Conservation (phyloP, 2,329 filamentous ascomycete species). For the Ceratocystis ficicola region DNA sequence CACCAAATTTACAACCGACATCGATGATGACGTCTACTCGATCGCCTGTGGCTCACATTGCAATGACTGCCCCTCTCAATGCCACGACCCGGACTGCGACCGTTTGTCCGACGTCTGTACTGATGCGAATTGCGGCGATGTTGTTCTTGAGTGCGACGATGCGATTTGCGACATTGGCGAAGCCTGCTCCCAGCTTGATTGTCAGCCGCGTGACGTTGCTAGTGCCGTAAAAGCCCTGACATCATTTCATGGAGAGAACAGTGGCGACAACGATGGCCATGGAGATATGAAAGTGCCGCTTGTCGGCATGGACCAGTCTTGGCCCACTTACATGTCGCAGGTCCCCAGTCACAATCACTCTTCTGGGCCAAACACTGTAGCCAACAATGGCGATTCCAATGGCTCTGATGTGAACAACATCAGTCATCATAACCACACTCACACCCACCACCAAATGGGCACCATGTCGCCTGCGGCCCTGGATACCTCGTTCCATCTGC, state of each 20-base stretch:
- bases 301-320: not conserved
- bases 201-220: constrained; percentile 19
- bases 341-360: not conserved
- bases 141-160: constrained; percentile 19
- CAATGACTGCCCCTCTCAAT: constrained; percentile 30
- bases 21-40: constrained; percentile 27
- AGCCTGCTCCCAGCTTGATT: constrained; percentile 20
- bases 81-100: constrained; percentile 30
- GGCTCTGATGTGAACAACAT: not conserved
- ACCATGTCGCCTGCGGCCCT: not conserved
- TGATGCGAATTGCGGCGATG: constrained; percentile 30
- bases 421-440: constrained; percentile 4
- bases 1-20: constrained; percentile 8
- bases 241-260: constrained; percentile 25
- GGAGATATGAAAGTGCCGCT: not conserved
- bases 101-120: constrained; percentile 31
- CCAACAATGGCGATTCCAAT: not conserved
- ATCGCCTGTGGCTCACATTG: constrained; percentile 31
- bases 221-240: constrained; percentile 28
- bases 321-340: constrained; percentile 7
- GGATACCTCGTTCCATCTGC: constrained; percentile 4
- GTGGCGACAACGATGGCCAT: constrained; percentile 18
- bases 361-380: not conserved
- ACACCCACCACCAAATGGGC: constrained; percentile 3
- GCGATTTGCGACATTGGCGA: constrained; percentile 23